Percentiles rank a stretch among this genome's conserved stretches.
Conservation (phyloP, 129 eudicot genomes). For the Flaveria brownii region DNA sequence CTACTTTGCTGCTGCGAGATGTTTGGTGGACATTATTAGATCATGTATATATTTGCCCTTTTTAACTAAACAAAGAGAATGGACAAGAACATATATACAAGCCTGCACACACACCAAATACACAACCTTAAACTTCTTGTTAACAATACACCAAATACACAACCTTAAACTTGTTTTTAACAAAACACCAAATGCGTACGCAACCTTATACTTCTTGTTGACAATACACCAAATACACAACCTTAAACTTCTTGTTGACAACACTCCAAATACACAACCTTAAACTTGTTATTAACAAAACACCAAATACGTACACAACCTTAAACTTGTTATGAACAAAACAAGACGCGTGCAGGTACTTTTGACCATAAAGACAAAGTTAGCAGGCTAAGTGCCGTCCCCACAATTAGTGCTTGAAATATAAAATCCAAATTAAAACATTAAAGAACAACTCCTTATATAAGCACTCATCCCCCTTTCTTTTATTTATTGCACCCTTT, state of each 20-base stretch:
- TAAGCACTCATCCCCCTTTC: neutral
- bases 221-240: too few relatives aligned
- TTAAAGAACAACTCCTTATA: neutral
- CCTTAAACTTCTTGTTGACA: too few relatives aligned
- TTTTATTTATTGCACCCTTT: neutral
- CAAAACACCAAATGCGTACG: too few relatives aligned
- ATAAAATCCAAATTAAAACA: neutral
- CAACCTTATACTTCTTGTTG: too few relatives aligned
- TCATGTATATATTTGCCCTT: too few relatives aligned
- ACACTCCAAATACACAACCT: neutral
- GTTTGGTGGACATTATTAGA: too few relatives aligned
- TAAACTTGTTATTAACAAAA: too few relatives aligned
- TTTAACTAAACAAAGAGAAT: too few relatives aligned
- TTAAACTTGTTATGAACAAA: neutral
- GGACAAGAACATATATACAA: too few relatives aligned
- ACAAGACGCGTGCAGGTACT: neutral
- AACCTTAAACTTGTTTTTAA: neutral
- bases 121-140: too few relatives aligned
- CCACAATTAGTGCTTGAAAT: neutral
- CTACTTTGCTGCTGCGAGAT: too few relatives aligned
- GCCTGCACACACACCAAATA: neutral
- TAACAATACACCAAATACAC: neutral
- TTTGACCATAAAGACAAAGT: neutral
- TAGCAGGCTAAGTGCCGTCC: conserved; percentile 19
- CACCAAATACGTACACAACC: neutral